Percentiles rank a stretch among this genome's conserved stretches.
phyloP scores from a whole-genome alignment of 2,329 filamentous ascomycete genomes.

The Aspergillus tanneri region DNA sequence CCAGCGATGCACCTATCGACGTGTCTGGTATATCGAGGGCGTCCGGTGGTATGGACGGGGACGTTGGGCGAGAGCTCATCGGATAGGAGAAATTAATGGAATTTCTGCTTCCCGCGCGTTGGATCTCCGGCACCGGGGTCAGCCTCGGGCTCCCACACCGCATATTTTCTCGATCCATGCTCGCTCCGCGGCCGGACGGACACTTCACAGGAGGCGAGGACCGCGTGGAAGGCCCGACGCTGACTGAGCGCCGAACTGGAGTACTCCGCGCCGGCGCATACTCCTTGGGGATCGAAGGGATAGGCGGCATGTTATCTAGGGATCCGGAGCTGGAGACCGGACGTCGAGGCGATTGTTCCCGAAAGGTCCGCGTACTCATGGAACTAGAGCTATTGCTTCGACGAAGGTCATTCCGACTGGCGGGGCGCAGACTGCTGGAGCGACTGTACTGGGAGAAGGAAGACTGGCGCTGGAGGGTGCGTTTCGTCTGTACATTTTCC shows the following conservation, averaged over 20 bases:
- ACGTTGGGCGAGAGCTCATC: conserved; percentile 42
- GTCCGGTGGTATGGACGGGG: conserved; percentile 31
- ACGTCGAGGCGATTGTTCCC: conserved; percentile 65
- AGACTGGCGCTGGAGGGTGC: conserved; percentile 69
- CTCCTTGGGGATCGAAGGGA: conserved; percentile 68
- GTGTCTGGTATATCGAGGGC: conserved; percentile 17
- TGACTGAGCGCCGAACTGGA: conserved; percentile 47
- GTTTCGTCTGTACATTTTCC: conserved; percentile 81
- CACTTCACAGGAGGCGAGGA: conserved; percentile 46
- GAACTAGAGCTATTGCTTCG: conserved; percentile 71
- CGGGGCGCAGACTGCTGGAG: conserved; percentile 42
- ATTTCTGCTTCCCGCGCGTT: conserved; percentile 41
- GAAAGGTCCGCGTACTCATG: conserved; percentile 87
- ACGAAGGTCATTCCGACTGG: conserved; percentile 52
- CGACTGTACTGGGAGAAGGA: conserved; percentile 68
- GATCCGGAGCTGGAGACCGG: conserved; percentile 46
- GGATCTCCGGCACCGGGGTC: conserved; percentile 36
- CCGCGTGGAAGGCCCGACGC: conserved; percentile 52
- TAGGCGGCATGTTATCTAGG: conserved; percentile 63
- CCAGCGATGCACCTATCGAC: conserved; percentile 16
- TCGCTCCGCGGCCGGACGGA: conserved; percentile 39
- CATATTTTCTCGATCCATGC: conserved; percentile 36
- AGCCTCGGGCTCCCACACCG: conserved; percentile 11
- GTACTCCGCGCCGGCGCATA: conserved; percentile 32
- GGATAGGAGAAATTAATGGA: conserved; percentile 53